phyloP scores from a whole-genome alignment of 2,329 filamentous ascomycete genomes.

The Aspergillus novoparasiticus region DNA sequence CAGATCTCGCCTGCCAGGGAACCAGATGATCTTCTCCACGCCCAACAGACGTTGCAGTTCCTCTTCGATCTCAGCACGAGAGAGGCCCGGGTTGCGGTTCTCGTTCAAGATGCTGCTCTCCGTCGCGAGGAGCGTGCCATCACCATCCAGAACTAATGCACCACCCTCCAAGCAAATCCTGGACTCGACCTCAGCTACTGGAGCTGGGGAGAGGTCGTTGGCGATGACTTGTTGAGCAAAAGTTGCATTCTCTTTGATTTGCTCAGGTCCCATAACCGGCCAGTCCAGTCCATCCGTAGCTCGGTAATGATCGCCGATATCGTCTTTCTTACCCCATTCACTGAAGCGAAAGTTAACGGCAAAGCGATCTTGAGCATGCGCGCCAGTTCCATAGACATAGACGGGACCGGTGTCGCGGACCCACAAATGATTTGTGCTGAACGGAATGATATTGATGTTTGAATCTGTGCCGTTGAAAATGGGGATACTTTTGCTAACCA shows the following conservation, averaged over 20 bases:
- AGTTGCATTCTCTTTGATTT: conserved; percentile 16
- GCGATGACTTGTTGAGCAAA: conserved; percentile 20
- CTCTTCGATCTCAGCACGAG: conserved; percentile 25
- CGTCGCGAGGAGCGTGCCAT: background rate
- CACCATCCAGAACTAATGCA: conserved; percentile 36
- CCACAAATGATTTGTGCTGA: conserved; percentile 24
- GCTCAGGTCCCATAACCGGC: conserved; percentile 14
- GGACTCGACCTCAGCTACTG: conserved; percentile 20
- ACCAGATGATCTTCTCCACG: conserved; percentile 36
- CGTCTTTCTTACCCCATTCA: conserved; percentile 25
- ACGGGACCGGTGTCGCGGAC: conserved; percentile 24
- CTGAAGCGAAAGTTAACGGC: conserved; percentile 23
- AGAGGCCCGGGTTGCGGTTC: conserved; percentile 32
- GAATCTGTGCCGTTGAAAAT: conserved; percentile 10
- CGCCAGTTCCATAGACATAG: conserved; percentile 17
- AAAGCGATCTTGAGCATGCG: conserved; percentile 8
- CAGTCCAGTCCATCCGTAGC: conserved; percentile 15
- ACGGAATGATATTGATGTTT: conserved; percentile 19
- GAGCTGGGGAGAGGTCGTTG: conserved; percentile 9
- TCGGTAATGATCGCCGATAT: conserved; percentile 15
- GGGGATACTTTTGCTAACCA: conserved; percentile 9
- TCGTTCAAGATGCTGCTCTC: conserved; percentile 30
- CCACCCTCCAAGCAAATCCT: conserved; percentile 33
- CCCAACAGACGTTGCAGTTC: conserved; percentile 31
- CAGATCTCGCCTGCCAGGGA: conserved; percentile 31